Evolutionary conservation across 164 flowering plant genomes (phyloP).

Genomic region (Berberis vulgaris): DNA sequence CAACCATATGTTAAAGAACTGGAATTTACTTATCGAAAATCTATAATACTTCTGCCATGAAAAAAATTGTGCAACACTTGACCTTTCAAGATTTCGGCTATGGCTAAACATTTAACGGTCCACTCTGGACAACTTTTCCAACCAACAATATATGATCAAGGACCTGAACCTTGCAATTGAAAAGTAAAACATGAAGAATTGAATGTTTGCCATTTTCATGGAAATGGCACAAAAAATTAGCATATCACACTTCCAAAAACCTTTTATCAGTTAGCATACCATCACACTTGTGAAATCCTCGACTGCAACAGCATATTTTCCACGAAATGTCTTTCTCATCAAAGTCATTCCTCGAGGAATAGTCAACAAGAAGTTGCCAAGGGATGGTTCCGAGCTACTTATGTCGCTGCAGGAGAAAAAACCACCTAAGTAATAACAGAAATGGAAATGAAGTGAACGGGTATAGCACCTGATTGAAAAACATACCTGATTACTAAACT

Average conservation of each 20-base stretch:
- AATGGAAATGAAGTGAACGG: neutral
- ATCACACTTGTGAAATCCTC: conserved; percentile 27
- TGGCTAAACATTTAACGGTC: no score
- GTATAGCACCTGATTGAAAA: neutral
- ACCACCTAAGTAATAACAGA: conserved; percentile 1
- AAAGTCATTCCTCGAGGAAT: conserved; percentile 15
- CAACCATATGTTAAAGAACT: no score
- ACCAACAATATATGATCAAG: no score
- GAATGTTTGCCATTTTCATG: neutral
- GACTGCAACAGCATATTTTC: conserved; percentile 24
- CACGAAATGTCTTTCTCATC: conserved; percentile 21
- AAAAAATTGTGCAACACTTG: no score
- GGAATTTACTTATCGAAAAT: no score
- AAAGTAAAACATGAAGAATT: neutral
- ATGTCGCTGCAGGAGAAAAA: conserved; percentile 18
- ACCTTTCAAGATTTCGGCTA: no score
- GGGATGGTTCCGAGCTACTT: conserved; percentile 17
- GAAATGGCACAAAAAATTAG: neutral
- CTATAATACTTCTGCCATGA: no score
- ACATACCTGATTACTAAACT: conserved; percentile 20
- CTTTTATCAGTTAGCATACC: conserved; percentile 13
- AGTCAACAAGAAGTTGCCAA: conserved; percentile 6
- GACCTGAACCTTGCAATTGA: no score
- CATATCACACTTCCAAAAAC: neutral
- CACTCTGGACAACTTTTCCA: no score